Conservation (phyloP, 805 yeast species). For the Lipomyces orientalis region DNA sequence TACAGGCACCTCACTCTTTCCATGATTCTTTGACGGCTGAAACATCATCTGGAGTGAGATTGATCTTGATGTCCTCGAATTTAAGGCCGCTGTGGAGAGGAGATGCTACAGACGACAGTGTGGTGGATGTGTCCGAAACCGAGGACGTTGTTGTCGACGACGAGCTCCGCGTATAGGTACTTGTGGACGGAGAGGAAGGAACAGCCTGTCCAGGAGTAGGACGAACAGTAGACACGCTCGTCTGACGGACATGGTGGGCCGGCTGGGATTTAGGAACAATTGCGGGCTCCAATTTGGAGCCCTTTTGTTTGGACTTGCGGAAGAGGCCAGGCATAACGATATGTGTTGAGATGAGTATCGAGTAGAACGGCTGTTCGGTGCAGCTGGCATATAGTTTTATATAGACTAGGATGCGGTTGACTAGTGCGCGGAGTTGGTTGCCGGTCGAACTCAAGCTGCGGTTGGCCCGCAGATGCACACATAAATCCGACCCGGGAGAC, state of each 20-base stretch:
- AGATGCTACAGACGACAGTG: background rate
- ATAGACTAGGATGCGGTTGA: background rate
- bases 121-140: conserved; percentile 9
- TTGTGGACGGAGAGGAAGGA: conserved; percentile 1
- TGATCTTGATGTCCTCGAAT: conserved; percentile 29
- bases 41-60: conserved; percentile 33
- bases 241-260: background rate
- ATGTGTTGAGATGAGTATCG: background rate
- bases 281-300: background rate
- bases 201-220: background rate
- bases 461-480: too few species aligned
- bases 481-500: too few species aligned
- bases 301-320: background rate
- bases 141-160: conserved; percentile 11
- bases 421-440: too few species aligned
- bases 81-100: background rate
- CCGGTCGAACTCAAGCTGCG: too few species aligned
- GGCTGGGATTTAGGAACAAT: background rate
- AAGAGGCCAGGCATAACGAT: background rate
- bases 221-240: background rate
- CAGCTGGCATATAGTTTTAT: background rate
- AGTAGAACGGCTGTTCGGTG: background rate
- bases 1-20: conserved; percentile 22
- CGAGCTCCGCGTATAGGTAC: conserved; percentile 6
- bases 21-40: conserved; percentile 28